Percentiles rank a stretch among this genome's conserved stretches.
Conservation (phyloP, 805 yeast genomes). For the Sugiyamaella qingdaonensis region DNA sequence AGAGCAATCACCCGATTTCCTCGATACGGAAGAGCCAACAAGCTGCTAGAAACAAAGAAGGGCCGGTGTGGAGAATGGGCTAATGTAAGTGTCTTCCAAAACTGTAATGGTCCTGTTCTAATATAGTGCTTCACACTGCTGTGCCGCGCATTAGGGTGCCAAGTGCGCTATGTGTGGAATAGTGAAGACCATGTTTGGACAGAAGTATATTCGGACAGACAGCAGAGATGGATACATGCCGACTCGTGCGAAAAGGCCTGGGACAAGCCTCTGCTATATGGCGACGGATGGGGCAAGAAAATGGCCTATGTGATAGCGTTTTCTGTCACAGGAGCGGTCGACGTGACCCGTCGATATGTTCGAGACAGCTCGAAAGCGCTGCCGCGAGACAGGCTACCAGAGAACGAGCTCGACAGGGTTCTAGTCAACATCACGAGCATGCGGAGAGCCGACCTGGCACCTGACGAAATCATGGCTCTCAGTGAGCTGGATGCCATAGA, state of each 20-base stretch:
- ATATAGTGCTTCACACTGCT: slow-evolving; percentile 59
- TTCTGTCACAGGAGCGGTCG: slow-evolving; percentile 53
- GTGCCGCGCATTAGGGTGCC: slow-evolving; percentile 59
- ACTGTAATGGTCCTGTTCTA: background rate
- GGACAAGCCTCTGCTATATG: slow-evolving; percentile 75
- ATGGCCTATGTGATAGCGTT: slow-evolving; percentile 86
- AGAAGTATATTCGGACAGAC: slow-evolving; percentile 64
- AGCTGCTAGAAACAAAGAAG: slow-evolving; percentile 52
- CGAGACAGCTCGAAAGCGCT: slow-evolving; percentile 39
- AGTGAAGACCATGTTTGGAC: slow-evolving; percentile 96
- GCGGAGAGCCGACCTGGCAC: slow-evolving; percentile 31
- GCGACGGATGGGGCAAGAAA: slow-evolving; percentile 85
- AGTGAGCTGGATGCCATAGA: slow-evolving; percentile 35
- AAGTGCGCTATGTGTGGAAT: slow-evolving; percentile 77
- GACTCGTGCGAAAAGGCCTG: slow-evolving; percentile 85
- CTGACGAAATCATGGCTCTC: slow-evolving; percentile 38
- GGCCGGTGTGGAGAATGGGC: slow-evolving; percentile 99
- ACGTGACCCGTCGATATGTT: slow-evolving; percentile 69
- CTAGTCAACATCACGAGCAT: slow-evolving; percentile 38
- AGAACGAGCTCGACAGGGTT: slow-evolving; percentile 35
- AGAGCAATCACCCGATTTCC: slow-evolving; percentile 54
- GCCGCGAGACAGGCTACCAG: slow-evolving; percentile 46
- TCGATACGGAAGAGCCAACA: slow-evolving; percentile 64
- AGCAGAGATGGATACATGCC: slow-evolving; percentile 73
- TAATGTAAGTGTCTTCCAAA: slow-evolving; percentile 35